Evolutionary conservation across 257 asterid genomes (phyloP).

Genomic region (Nicotiana paniculata): DNA sequence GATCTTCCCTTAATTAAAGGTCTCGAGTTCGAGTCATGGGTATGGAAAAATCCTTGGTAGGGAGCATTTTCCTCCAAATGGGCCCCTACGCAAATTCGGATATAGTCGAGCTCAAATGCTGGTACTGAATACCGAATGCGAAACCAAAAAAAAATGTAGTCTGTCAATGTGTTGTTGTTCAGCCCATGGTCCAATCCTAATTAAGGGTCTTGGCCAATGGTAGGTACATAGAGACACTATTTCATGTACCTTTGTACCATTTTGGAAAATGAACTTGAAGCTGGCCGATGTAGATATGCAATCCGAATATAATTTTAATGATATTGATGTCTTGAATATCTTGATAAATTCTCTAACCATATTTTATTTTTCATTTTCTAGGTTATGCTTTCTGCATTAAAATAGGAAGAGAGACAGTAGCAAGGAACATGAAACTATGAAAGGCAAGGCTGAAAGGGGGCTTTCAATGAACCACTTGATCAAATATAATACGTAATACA

Average conservation of each 20-base stretch:
- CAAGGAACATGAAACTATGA: not conserved
- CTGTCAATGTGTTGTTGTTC: not conserved
- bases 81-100: too few relatives aligned
- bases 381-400: not conserved
- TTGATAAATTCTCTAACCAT: too few relatives aligned
- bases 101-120: too few relatives aligned
- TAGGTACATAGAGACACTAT: not conserved
- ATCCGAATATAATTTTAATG: not conserved
- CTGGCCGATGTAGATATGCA: not conserved
- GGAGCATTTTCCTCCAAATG: too few relatives aligned
- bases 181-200: not conserved
- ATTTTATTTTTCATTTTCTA: too few relatives aligned
- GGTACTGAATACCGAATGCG: too few relatives aligned
- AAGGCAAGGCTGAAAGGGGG: not conserved
- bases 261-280: not conserved
- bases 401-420: not conserved
- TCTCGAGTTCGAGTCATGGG: too few relatives aligned
- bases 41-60: too few relatives aligned
- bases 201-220: not conserved
- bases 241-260: not conserved
- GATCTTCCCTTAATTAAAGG: too few relatives aligned
- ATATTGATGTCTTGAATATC: not conserved
- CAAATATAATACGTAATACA: not conserved
- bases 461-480: not conserved
- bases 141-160: too few relatives aligned